phyloP scores from a whole-genome alignment of 2,329 filamentous ascomycete genomes.

The Exophiala viscosa region DNA sequence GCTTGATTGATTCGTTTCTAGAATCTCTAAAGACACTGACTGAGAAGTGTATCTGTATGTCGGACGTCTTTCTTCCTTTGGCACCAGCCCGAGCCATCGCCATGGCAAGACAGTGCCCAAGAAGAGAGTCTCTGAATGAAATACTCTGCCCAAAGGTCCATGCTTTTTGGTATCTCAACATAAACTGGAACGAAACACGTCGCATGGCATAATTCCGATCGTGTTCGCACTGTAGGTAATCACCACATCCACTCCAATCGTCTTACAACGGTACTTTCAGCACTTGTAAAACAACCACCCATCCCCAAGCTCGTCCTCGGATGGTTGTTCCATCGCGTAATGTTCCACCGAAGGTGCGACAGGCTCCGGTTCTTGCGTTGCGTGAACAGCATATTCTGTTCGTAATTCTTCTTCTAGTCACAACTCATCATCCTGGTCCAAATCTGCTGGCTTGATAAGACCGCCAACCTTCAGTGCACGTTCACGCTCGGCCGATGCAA shows the following conservation, averaged over 20 bases:
- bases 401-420: slow-evolving; percentile 74
- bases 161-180: slow-evolving; percentile 27
- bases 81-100: background rate
- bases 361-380: slow-evolving; percentile 4
- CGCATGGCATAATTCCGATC: no score
- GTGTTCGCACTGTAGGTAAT: no score
- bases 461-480: slow-evolving; percentile 92
- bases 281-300: slow-evolving; percentile 28
- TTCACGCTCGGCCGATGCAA: slow-evolving; percentile 83
- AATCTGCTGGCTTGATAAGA: slow-evolving; percentile 92
- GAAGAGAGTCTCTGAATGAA: slow-evolving; percentile 7
- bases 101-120: slow-evolving; percentile 7
- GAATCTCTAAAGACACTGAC: no score
- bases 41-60: no score
- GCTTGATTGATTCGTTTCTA: no score
- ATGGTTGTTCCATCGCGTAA: slow-evolving; percentile 22
- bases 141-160: slow-evolving; percentile 2
- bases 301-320: slow-evolving; percentile 14
- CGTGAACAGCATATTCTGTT: slow-evolving; percentile 29
- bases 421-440: slow-evolving; percentile 76
- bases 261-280: background rate
- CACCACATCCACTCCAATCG: no score
- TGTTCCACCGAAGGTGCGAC: slow-evolving; percentile 25
- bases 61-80: background rate
- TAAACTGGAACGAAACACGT: background rate